Percentiles rank a stretch among this genome's conserved stretches.
These are phyloP conservation scores for Suhomyces pyralidae DNA, from an alignment of 805 yeast genomes.

Conservation along the genomic window DNA sequence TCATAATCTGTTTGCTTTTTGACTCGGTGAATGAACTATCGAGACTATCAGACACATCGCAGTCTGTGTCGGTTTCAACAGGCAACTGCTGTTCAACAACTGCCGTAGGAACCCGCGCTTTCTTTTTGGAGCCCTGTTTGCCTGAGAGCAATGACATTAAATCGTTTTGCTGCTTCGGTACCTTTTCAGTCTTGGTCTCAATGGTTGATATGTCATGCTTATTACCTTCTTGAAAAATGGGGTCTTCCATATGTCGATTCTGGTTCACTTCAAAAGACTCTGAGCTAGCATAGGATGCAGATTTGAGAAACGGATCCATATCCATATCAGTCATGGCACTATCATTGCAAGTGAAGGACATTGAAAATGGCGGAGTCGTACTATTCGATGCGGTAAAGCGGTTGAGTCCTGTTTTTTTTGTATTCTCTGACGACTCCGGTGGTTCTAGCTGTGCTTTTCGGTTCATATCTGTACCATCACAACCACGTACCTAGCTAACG, in stretches of 20 bases:
- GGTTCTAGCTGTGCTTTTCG: neutral
- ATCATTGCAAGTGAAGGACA: slow-evolving; percentile 3
- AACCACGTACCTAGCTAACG: neutral
- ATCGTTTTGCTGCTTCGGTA: neutral
- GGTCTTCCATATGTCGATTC: neutral
- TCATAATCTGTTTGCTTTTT: slow-evolving; percentile 11
- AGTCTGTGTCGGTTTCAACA: slow-evolving; percentile 1
- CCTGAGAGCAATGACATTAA: slow-evolving; percentile 17
- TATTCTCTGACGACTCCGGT: neutral
- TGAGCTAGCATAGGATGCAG: neutral
- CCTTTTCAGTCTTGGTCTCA: neutral
- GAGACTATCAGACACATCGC: slow-evolving; percentile 6
- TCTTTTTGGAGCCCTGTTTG: slow-evolving; percentile 10
- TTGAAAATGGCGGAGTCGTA: neutral
- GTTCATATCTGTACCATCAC: neutral
- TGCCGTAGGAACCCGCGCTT: slow-evolving; percentile 4
- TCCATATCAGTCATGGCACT: slow-evolving; percentile 11
- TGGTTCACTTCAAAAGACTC: neutral
- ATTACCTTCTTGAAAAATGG: neutral
- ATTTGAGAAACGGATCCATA: slow-evolving; percentile 3
- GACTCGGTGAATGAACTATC: slow-evolving; percentile 12
- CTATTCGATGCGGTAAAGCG: neutral
- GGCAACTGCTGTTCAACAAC: neutral
- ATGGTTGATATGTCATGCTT: neutral
- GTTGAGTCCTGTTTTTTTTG: neutral